A percentile compares a stretch with the other conserved stretches of the same genome.
phyloP scores from a whole-genome alignment of 2,329 filamentous ascomycete species.

The Sporothrix sp. region DNA sequence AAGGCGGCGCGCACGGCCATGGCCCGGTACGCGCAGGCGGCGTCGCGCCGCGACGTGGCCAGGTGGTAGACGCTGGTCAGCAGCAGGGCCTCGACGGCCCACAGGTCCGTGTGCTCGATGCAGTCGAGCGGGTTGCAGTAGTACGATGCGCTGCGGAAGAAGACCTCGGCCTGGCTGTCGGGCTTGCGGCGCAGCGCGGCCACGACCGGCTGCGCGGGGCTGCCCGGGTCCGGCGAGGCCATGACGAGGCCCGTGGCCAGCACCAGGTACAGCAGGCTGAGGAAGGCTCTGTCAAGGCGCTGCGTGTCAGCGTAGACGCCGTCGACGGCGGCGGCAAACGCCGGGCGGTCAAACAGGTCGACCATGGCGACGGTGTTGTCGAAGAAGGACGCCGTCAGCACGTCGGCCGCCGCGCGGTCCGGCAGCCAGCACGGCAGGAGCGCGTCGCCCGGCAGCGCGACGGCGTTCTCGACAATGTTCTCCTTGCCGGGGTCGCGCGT shows the following conservation, averaged over 20 bases:
- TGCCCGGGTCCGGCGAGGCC: conserved; percentile 42
- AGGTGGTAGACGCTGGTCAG: conserved; percentile 58
- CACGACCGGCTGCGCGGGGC: conserved; percentile 40
- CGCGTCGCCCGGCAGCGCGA: conserved; percentile 35
- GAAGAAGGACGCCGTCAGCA: conserved; percentile 51
- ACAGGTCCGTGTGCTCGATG: conserved; percentile 54
- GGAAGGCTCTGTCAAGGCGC: conserved; percentile 37
- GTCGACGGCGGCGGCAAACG: conserved; percentile 40
- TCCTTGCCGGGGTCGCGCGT: conserved; percentile 50
- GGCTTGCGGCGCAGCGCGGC: conserved; percentile 39
- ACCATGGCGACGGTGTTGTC: conserved; percentile 48
- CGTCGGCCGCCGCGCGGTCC: conserved; percentile 38
- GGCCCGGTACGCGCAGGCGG: conserved; percentile 51
- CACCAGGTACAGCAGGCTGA: conserved; percentile 52
- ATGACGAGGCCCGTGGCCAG: conserved; percentile 54
- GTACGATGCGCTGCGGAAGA: conserved; percentile 50
- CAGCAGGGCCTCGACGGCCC: conserved; percentile 53
- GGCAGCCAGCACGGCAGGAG: conserved; percentile 45
- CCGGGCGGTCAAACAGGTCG: conserved; percentile 45
- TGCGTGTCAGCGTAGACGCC: conserved; percentile 46
- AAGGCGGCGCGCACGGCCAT: conserved; percentile 56
- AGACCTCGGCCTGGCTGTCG: conserved; percentile 48
- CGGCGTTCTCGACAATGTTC: conserved; percentile 42
- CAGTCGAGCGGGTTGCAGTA: conserved; percentile 36
- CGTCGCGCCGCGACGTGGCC: conserved; percentile 50